Base-by-base conservation (phyloP, 1,139 yeast species). In the Yamadazyma atmosphaerica region DNA sequence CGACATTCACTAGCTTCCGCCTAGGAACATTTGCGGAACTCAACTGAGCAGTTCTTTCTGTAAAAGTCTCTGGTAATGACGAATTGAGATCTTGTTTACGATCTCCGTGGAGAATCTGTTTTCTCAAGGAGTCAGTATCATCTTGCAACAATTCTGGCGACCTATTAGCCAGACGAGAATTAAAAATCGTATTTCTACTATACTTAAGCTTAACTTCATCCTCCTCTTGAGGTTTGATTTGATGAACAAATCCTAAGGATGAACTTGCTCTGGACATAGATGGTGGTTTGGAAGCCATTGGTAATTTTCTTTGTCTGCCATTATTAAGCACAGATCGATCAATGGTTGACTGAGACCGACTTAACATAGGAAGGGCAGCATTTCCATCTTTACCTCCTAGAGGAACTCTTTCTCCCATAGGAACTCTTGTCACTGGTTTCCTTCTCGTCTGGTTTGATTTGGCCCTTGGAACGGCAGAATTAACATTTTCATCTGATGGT, bases 311-410 rank as follows among this genome's bases (percentile, higher is more conserved):
- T 12, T 52, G 44, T 4, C 41, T 38, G 13, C 41, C 50, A 38
- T 47, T 46, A 14, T 43, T 41, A 22, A 38, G 13, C 18, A 40
- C 15, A n/a, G n/a, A 8, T 12, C 35, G 17, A 16, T 48, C 51
- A 22, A 65, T 42, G 14, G 60, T 51, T 10, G 72, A 56, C 36
- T 64, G 61, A 2, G 74, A 67, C 41, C 73, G 54, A 36, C 55
- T 61, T 42, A 69, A 55, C 3, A 54, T 36, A 1, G 68, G 63
- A n/a, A 55, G 37, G 24, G 46, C 45, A 21, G 49, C 49, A 49
- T 74, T 74, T 38, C 60, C 67, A 49, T 71, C 74, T 47, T 75
- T 75, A 2, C 79, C 79, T 3, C 78, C 77, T 41, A 75, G 61
- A 0, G 81, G 80, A 1, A 74, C 60, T 46, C 80, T 55, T 13